These are phyloP conservation scores for Capsicum pubescens DNA, from an alignment of 257 asterid species.

Conservation along the genomic window DNA sequence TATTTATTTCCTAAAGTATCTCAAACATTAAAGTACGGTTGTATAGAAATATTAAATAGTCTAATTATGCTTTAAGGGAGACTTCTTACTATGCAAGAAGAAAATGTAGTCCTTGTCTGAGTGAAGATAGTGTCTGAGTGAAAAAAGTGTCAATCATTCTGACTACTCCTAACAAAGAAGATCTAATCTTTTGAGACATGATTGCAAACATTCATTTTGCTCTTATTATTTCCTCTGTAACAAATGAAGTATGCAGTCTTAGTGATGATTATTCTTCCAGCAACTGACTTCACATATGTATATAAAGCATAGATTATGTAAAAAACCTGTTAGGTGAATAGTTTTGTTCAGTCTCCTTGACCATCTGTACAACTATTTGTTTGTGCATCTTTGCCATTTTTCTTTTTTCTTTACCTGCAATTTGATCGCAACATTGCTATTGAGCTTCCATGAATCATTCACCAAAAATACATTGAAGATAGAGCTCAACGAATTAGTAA, in stretches of 20 bases:
- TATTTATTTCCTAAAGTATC: too few relatives aligned
- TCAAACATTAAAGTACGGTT: too few relatives aligned
- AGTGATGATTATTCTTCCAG: constrained; percentile 18
- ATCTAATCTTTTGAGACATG: constrained; percentile 94
- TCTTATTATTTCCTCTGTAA: constrained; percentile 89
- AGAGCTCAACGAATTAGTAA: not conserved
- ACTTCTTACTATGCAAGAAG: too few relatives aligned
- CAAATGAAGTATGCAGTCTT: constrained; percentile 23
- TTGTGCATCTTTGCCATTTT: constrained; percentile 81
- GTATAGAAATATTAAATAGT: too few relatives aligned
- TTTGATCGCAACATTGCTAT: not conserved
- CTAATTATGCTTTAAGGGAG: too few relatives aligned
- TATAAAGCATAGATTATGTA: not conserved
- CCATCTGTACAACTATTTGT: constrained; percentile 90
- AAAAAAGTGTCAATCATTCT: constrained; percentile 91
- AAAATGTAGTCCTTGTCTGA: too few relatives aligned
- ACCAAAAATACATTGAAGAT: not conserved
- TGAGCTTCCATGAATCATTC: constrained; percentile 11
- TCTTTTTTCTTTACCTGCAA: constrained; percentile 75
- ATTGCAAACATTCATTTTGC: constrained; percentile 97
- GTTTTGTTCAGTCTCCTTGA: constrained; percentile 94
- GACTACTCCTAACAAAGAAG: constrained; percentile 90
- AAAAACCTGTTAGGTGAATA: constrained; percentile 81
- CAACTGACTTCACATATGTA: not conserved
- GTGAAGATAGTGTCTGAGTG: constrained; percentile 23